Conservation (phyloP, 176 grass and related monocot genomes). For the Pontederia paniculata region DNA sequence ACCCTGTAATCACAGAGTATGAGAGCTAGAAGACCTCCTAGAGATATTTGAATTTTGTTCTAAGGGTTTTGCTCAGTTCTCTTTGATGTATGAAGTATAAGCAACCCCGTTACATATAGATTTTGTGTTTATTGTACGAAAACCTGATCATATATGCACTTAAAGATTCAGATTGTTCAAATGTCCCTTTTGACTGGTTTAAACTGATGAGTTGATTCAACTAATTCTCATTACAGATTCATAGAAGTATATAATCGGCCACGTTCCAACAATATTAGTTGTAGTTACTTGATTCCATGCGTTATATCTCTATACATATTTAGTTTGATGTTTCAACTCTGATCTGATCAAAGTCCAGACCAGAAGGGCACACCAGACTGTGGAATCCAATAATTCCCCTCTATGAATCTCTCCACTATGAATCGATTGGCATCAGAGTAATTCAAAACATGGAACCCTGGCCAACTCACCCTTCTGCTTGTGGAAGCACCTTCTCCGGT, state of each 20-base stretch:
- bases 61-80: too few relatives aligned
- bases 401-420: neutral
- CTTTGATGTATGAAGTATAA: neutral
- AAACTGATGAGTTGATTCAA: too few relatives aligned
- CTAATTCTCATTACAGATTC: too few relatives aligned
- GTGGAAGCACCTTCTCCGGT: neutral
- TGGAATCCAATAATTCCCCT: neutral
- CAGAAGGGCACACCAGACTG: conserved; percentile 1
- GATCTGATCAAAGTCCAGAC: neutral
- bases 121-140: neutral
- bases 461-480: conserved; percentile 2
- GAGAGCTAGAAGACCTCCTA: conserved; percentile 45
- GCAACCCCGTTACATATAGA: neutral
- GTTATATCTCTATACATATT: too few relatives aligned
- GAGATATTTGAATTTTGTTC: too few relatives aligned
- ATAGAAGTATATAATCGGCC: too few relatives aligned
- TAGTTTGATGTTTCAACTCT: too few relatives aligned
- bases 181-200: too few relatives aligned
- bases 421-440: neutral
- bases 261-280: too few relatives aligned
- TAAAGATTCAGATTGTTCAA: too few relatives aligned
- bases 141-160: neutral
- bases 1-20: conserved; percentile 65
- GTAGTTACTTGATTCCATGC: too few relatives aligned
- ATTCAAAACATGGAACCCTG: neutral